These are phyloP conservation scores for Aechmea fasciata DNA, from an alignment of 176 grass and related monocot species.

Conservation along the genomic window DNA sequence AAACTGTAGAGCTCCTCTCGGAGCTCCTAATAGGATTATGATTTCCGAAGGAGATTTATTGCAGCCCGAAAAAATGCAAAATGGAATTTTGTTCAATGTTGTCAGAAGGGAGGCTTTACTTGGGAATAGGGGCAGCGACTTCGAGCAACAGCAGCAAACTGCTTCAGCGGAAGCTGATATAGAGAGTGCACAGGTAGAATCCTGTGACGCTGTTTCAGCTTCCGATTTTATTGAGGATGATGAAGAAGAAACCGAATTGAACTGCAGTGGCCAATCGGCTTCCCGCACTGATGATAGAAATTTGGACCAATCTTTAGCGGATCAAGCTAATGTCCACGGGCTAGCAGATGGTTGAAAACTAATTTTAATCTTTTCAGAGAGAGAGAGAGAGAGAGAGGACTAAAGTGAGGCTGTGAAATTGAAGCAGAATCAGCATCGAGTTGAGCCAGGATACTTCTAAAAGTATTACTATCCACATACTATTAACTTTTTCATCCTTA, in stretches of 20 bases:
- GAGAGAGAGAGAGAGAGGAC: no score
- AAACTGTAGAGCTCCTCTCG: slow-evolving; percentile 23
- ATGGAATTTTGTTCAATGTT: slow-evolving; percentile 96
- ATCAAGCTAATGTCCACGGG: slow-evolving; percentile 11
- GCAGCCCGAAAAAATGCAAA: slow-evolving; percentile 66
- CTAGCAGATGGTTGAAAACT: slow-evolving; percentile 11
- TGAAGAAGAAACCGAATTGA: slow-evolving; percentile 17
- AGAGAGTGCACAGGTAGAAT: slow-evolving; percentile 55
- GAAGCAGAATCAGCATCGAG: no score
- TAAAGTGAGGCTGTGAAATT: no score
- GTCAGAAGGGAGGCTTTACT: slow-evolving; percentile 59
- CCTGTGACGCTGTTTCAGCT: slow-evolving; percentile 38
- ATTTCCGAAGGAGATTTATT: slow-evolving; percentile 93
- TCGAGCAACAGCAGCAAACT: slow-evolving; percentile 20
- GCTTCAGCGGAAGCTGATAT: slow-evolving; percentile 42
- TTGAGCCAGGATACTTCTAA: no score
- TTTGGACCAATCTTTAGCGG: slow-evolving; percentile 7
- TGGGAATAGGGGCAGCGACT: slow-evolving; percentile 25
- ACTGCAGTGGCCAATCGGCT: slow-evolving; percentile 8
- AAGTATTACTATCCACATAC: no score
- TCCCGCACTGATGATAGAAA: slow-evolving; percentile 10
- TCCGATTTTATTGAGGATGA: slow-evolving; percentile 29
- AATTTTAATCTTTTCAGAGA: no score
- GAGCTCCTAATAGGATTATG: slow-evolving; percentile 42
- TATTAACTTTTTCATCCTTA: no score